These are phyloP conservation scores for Rubus idaeus DNA, from an alignment of 306 rosid species.

Conservation along the genomic window DNA sequence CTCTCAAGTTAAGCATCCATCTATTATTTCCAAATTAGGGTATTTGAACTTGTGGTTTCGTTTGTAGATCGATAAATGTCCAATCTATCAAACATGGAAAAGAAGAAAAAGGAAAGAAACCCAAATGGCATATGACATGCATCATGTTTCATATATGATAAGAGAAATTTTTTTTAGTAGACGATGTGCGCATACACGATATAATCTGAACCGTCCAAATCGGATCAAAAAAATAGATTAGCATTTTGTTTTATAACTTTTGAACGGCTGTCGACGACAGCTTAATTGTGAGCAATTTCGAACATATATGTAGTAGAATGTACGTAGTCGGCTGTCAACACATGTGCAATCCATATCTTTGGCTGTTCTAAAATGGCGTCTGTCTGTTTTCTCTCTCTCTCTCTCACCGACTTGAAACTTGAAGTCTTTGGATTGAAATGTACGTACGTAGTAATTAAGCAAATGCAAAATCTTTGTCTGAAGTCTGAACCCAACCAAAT, in stretches of 20 bases:
- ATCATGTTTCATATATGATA: not conserved
- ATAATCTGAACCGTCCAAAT: no score
- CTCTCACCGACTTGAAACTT: not conserved
- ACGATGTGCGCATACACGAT: no score
- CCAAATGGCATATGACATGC: not conserved
- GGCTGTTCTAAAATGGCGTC: not conserved
- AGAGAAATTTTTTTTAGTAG: no score
- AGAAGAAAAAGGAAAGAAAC: not conserved
- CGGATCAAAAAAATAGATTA: no score
- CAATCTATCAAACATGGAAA: not conserved
- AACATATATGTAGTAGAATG: not conserved
- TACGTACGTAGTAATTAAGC: not conserved
- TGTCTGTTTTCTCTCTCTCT: not conserved
- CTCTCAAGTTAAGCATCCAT: not conserved
- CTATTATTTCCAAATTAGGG: not conserved
- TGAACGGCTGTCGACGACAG: no score
- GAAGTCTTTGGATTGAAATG: not conserved
- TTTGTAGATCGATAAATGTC: no score
- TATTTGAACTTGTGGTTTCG: not conserved
- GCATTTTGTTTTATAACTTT: no score
- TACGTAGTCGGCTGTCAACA: not conserved
- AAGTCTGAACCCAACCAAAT: not conserved
- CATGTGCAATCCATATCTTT: not conserved
- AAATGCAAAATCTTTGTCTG: constrained; percentile 6
- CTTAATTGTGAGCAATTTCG: not conserved